A percentile compares a stretch with the other conserved stretches of the same genome.
Evolutionary conservation across 352 stramenopile genomes (phyloP).

Genomic region (Globisporangium nodosum): DNA sequence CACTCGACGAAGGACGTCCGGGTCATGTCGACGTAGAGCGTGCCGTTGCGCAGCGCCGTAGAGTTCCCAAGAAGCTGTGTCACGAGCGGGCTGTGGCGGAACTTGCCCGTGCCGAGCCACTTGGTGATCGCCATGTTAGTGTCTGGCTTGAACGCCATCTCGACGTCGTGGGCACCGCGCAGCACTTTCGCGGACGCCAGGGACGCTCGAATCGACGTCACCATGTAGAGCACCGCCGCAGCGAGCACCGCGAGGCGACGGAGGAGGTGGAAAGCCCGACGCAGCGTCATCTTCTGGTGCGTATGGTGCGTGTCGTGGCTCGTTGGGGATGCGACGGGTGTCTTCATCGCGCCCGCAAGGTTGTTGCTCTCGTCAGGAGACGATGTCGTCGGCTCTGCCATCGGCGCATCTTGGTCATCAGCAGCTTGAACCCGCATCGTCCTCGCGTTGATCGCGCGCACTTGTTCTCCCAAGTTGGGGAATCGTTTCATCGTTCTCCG

Average conservation of each 20-base stretch:
- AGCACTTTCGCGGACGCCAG: neutral
- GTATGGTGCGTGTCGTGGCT: no score
- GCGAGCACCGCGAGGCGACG: neutral
- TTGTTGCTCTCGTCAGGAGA: no score
- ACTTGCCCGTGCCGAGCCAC: slow-evolving; percentile 2
- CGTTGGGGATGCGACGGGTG: no score
- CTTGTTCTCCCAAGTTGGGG: no score
- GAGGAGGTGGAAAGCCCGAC: neutral
- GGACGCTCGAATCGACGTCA: neutral
- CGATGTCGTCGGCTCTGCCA: no score
- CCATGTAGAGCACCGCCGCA: neutral
- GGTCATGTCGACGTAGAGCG: slow-evolving; percentile 1
- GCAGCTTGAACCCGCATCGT: no score
- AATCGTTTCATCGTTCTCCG: no score
- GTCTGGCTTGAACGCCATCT: neutral
- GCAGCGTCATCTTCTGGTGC: no score
- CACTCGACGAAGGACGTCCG: slow-evolving; percentile 1
- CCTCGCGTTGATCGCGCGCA: no score
- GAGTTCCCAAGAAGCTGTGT: slow-evolving; percentile 1
- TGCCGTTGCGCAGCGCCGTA: neutral
- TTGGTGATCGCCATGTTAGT: neutral
- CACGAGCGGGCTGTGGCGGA: slow-evolving; percentile 1
- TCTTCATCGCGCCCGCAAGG: no score
- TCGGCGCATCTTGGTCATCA: no score
- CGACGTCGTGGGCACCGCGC: neutral